Base-by-base conservation (phyloP, 805 yeast species). In the Suhomyces xylopsoci region DNA sequence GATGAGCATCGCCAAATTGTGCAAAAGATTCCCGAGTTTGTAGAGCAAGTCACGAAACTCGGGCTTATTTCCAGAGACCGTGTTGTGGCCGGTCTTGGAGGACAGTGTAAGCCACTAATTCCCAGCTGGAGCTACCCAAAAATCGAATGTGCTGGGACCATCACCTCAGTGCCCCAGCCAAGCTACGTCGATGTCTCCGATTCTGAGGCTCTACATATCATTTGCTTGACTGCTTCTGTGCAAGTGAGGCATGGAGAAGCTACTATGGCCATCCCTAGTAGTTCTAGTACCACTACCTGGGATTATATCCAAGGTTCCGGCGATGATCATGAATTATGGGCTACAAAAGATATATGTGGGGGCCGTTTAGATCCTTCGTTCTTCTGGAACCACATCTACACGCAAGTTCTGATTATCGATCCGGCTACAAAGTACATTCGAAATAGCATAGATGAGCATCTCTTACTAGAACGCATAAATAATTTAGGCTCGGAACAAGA, bases 281-380 rank as follows among this genome's bases (percentile, higher is more conserved):
- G 17, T 10, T n/a, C 17, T 14, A 14, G 26, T 10, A 17, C 45
- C 30, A 34, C 50, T 5, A 47, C 63, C 5, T 67, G 70, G 65
- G 58, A 64, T 20, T 91, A 91, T 62, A 88, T 90, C 1, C 97
- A 90, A 67, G 97, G 97, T 1, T 94, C 97, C 0, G 97, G 94
- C 0, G 97, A 91, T 66, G 97, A 92, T 61, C 96, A 91, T 64
- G 97, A 91, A 61, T 71, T 85, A 9, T 91, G 97, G 97, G 69
- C 70, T 0, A 63, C 74, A 1, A 55, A 55, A 34, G 67, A 64
- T 3, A 47, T 70, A 1, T 70, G 73, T 36, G 80, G 86, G 0
- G 73, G 79, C 4, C 70, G 76, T 0, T 65, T 90, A 28, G 78
- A 75, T 1, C 83, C 92, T 0, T 59, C 61, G 0, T 47, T 81